Conservation (phyloP, 1,284 basidiomycete species). For the Amylostereum areolatum region DNA sequence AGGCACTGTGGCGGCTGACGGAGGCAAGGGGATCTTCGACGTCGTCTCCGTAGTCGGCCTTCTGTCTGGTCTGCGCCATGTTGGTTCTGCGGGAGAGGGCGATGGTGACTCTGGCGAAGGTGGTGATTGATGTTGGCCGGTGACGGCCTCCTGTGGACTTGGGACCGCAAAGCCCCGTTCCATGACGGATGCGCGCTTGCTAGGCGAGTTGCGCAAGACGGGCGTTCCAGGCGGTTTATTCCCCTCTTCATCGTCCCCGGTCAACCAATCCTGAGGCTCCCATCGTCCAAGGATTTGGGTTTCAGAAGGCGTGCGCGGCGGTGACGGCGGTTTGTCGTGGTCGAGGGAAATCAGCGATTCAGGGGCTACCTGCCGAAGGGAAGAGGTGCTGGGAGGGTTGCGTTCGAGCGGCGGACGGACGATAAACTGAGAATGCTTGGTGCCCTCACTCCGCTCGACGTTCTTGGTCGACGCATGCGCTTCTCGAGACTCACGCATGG, state of each 20-base stretch:
- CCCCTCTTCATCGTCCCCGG: constrained; percentile 49
- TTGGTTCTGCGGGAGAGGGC: constrained; percentile 13
- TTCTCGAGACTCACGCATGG: constrained; percentile 40
- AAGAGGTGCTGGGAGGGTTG: no score
- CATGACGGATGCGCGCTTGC: constrained; percentile 63
- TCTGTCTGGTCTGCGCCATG: background rate
- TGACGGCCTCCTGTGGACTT: constrained; percentile 41
- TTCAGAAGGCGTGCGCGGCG: constrained; percentile 5
- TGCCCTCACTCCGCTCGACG: background rate
- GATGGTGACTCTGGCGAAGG: constrained; percentile 15
- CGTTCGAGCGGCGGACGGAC: no score
- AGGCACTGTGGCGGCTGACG: background rate
- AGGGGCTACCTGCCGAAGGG: no score
- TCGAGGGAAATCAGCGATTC: background rate
- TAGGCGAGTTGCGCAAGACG: constrained; percentile 58
- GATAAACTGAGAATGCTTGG: background rate
- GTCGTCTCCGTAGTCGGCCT: background rate
- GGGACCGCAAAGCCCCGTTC: constrained; percentile 41
- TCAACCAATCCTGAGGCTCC: constrained; percentile 60
- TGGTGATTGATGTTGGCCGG: constrained; percentile 29
- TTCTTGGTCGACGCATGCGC: background rate
- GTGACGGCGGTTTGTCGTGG: constrained; percentile 3
- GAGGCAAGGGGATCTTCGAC: background rate
- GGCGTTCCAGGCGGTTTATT: constrained; percentile 25
- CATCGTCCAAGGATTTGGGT: constrained; percentile 13